Evolutionary conservation across 352 stramenopile species (phyloP), one percentile per base, ranked within the genome.

Genomic region (Phytophthora pini): DNA sequence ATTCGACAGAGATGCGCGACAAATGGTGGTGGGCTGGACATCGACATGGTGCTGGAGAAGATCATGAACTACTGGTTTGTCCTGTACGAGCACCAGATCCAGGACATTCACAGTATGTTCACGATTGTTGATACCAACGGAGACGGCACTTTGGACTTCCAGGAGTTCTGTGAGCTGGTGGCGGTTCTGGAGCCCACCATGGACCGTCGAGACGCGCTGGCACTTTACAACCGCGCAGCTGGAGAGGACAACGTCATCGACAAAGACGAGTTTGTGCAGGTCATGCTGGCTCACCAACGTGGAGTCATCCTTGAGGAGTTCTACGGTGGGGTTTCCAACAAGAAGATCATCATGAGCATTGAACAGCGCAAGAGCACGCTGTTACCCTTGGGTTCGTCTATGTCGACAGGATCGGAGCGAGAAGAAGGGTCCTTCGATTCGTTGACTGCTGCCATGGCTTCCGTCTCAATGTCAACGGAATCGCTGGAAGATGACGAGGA

Each of bases 21-120:
- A 12, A 77, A 61, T 39, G 31, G 47, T 24, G 64, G 54, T 6
- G 65, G 61, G 3, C 55, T 91, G n/a, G 83, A 92, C n/a, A 70
- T 93, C 24, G 85, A 93, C 53, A 62, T 81, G 12, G 81, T 82
- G 20, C 49, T 93, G n/a, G 85, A 93, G 47, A 88, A 87, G 57
- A 77, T 90, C 54, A 91, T 91, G 85, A 79, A 72, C 45, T 80
- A 92, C 55, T 93, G 85, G 85, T 90, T 93, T 39, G 73, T 72
- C 27, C 65, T 93, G 6, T 92, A 90, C 57, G 81, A 93, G 47
- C 77, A 87, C 32, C 85, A 93, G 40, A 87, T 93, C 46, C 74
- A 86, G 24, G 84, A 90, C 24, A 93, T 93, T 55, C 70, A 92
- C 67, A 76, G 56, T 22, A 86, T 94, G 80, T 94, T 94, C 54